Base-by-base conservation (phyloP, 257 asterid genomes). In the Penstemon barbatus region DNA sequence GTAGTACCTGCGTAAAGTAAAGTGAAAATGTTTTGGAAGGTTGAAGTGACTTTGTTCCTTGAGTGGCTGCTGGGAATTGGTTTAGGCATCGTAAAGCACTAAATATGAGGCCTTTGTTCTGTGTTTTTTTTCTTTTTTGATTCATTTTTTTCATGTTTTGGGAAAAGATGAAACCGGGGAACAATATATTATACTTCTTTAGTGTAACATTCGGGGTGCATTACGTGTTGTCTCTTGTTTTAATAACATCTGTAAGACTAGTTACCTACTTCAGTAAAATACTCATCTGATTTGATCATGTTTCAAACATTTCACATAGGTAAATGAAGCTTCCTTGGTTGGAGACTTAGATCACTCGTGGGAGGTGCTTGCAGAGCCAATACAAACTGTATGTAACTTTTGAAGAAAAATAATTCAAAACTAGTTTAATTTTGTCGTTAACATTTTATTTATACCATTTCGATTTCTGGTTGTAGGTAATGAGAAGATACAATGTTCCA, bases 321-420 rank as follows among this genome's bases (percentile, higher is more conserved):
- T 90, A 68, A 93, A 93, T 71, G 92, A 84, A 84, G 84, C 84
- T 68, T 72, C 85, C 57, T 61, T 93, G 77, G 37, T 8, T 44
- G 85, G 80, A 49, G 98, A 90, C 82, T 81, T 93, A 80, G 55
- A 93, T 77, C 72, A 75, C 48, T 63, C 87, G 3, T 93, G 98
- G 98, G 98, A 90, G 77, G 96, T 93, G 57, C 97, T 93, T 75
- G 98, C 98, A 0, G 98, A 93, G 79, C 96, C 98, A 53, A 90
- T 90, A 74, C 98, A 93, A 86, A 93, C 97, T 37, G 98, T 93
- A 80, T 12, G 91, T 70, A 37, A 55, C 74, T 61, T 42, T 25
- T 25, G 33, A 25, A 25, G 33, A 25, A 25, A 25, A 25, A 25
- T 25, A 25, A 25, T 25, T 25, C 33, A 25, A 25, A 25, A 25